Conservation (phyloP, 495 filamentous ascomycete species). For the Apiosordaria backusii region DNA sequence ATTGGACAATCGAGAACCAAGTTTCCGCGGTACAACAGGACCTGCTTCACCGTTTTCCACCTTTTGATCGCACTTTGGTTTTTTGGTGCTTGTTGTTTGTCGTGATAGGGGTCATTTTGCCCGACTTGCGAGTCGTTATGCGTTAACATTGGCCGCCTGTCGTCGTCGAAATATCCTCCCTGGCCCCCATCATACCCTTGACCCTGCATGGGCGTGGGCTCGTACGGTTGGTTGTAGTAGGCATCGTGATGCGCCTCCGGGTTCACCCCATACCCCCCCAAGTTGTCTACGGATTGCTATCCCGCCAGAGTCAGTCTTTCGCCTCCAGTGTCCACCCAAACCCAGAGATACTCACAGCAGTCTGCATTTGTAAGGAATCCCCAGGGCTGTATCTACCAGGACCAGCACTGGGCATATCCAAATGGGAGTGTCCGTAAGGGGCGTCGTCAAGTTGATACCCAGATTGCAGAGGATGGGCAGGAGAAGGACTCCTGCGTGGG, state of each 20-base stretch:
- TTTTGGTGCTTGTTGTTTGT: slow-evolving; percentile 48
- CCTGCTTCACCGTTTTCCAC: slow-evolving; percentile 99
- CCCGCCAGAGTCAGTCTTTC: background rate
- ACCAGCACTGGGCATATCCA: slow-evolving; percentile 63
- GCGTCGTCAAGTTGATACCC: slow-evolving; percentile 71
- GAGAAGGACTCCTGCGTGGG: slow-evolving; percentile 54
- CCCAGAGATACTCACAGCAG: slow-evolving; percentile 53
- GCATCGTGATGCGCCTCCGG: slow-evolving; percentile 82
- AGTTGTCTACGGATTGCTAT: slow-evolving; percentile 76
- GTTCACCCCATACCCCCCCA: slow-evolving; percentile 69
- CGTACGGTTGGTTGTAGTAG: slow-evolving; percentile 80
- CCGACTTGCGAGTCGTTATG: slow-evolving; percentile 45
- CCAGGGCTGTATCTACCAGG: slow-evolving; percentile 45
- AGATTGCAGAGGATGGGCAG: slow-evolving; percentile 52
- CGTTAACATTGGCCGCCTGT: slow-evolving; percentile 49
- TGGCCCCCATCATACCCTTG: slow-evolving; percentile 45
- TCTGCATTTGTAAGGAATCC: slow-evolving; percentile 68
- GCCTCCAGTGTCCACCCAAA: background rate
- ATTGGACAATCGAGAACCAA: slow-evolving; percentile 96
- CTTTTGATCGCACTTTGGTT: slow-evolving; percentile 61
- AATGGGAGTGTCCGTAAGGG: slow-evolving; percentile 53
- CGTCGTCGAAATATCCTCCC: slow-evolving; percentile 38
- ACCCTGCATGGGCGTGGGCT: slow-evolving; percentile 60
- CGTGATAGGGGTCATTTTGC: slow-evolving; percentile 45
- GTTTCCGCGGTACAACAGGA: slow-evolving; percentile 94